phyloP scores from a whole-genome alignment of 2,329 filamentous ascomycete genomes.

The Pseudopyricularia javanii region DNA sequence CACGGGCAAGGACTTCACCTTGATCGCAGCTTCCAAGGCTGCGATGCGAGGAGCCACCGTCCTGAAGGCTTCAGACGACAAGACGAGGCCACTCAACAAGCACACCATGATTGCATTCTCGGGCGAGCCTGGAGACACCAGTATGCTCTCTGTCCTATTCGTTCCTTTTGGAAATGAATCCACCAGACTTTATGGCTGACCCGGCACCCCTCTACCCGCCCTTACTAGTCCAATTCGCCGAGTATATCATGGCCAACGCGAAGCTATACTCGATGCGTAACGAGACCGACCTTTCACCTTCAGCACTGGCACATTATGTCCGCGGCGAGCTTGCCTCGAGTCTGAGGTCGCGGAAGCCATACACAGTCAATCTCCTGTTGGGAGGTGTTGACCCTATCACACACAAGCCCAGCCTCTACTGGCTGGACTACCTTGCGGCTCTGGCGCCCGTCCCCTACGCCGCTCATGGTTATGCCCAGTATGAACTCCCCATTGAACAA shows the following conservation, averaged over 20 bases:
- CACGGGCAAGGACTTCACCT: slow-evolving; percentile 97
- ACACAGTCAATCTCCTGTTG: slow-evolving; percentile 91
- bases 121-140: slow-evolving; percentile 75
- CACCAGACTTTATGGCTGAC: neutral
- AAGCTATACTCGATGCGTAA: slow-evolving; percentile 99
- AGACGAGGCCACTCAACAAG: slow-evolving; percentile 86
- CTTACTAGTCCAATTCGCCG: slow-evolving; percentile 85
- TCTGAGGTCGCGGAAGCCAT: slow-evolving; percentile 83
- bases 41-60: slow-evolving; percentile 96
- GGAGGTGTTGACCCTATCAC: slow-evolving; percentile 89
- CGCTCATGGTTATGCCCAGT: slow-evolving; percentile 96
- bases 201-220: neutral
- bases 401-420: slow-evolving; percentile 84
- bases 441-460: slow-evolving; percentile 85
- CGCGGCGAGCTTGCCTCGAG: slow-evolving; percentile 85
- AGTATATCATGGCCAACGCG: slow-evolving; percentile 97
- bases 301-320: slow-evolving; percentile 84
- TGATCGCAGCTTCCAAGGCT: slow-evolving; percentile 95
- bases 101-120: slow-evolving; percentile 92
- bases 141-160: neutral
- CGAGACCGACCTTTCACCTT: slow-evolving; percentile 79
- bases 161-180: neutral
- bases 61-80: slow-evolving; percentile 91
- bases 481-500: slow-evolving; percentile 28
- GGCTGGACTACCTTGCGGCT: slow-evolving; percentile 92